Evolutionary conservation across 176 grass and related monocot genomes (phyloP), one percentile per base, ranked within the genome.

Genomic region (Guadua angustifolia): DNA sequence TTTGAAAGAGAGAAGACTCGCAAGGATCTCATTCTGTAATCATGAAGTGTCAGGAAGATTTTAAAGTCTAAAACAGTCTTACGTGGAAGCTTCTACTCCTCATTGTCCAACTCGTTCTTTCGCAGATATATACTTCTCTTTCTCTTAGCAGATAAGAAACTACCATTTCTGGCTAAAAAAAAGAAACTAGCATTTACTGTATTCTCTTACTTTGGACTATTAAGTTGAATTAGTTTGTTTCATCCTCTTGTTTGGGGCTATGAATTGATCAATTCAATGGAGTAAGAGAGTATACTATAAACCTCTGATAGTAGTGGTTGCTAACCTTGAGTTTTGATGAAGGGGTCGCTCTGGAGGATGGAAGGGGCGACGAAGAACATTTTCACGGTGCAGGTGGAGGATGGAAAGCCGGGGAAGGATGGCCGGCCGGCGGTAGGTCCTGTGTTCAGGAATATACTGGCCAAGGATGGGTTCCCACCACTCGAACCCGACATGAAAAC

Each of bases 401-500:
- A 75, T 18, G 93, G 91, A 24, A 82, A 74, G 65, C 80, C 88
- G 0, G 83, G 93, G 25, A 94, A 94, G 84, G 96, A 94, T 16
- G 96, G 91, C 38, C 79, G 22, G 17, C 93, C 53, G 6, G 85
- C 96, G 1, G 78, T 95, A 17, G 96, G 96, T 13, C 96, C 96
- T 6, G 89, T 94, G 71, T 99, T 90, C 88, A 73, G 88, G 43
- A 99, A 50, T 60, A 42, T 13, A 49, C 85, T 99, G 70, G 77
- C 96, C 42, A 99, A 94, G 89, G 87, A 95, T 59, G 96, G 86
- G 13, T 99, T 91, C 76, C 96, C 93, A 1, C 57, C 46, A 4
- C 81, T 79, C 26, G 89, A 94, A 7, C 65, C 83, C 55, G 87
- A 77, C 83, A 94, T 95, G 89, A 75, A 29, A 43, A 94, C 96